A percentile compares a stretch with the other conserved stretches of the same genome.
Evolutionary conservation across 2,329 filamentous ascomycete species (phyloP).

Genomic region (Amesomyces nigricolor): DNA sequence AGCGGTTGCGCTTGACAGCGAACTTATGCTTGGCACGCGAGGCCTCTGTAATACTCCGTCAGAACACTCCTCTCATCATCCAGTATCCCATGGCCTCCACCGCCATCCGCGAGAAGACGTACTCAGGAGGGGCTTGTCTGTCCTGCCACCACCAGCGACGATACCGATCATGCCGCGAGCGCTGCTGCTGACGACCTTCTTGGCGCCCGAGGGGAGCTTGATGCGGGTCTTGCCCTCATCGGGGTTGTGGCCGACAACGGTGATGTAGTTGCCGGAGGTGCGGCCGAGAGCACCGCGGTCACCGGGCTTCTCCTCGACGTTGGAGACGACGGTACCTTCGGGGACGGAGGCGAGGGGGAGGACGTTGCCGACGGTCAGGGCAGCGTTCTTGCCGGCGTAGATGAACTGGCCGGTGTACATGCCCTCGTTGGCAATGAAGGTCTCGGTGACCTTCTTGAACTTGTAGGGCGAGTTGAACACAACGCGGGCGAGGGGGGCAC

Average conservation of each 20-base stretch:
- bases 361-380: conserved; percentile 94
- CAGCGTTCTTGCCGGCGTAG: conserved; percentile 99
- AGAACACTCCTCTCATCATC: conserved; percentile 30
- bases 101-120: conserved; percentile 35
- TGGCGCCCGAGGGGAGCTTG: conserved; percentile 98
- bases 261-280: conserved; percentile 99
- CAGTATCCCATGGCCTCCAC: conserved; percentile 9
- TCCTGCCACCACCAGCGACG: conserved; percentile 97
- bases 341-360: conserved; percentile 91
- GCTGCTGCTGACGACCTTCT: conserved; percentile 94
- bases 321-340: conserved; percentile 98
- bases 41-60: conserved; percentile 63
- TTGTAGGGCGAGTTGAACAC: conserved; percentile 96
- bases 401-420: conserved; percentile 99
- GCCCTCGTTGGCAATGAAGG: conserved; percentile 99
- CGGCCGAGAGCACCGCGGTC: conserved; percentile 94
- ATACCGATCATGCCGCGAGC: conserved; percentile 99
- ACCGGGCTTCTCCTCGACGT: conserved; percentile 98
- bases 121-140: conserved; percentile 98
- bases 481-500: conserved; percentile 95
- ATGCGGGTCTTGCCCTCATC: conserved; percentile 99
- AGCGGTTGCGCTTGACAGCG: conserved; percentile 99
- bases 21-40: conserved; percentile 99
- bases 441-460: conserved; percentile 97
- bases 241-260: conserved; percentile 94